Percentiles rank a stretch among this genome's conserved stretches.
These are phyloP conservation scores for Hanseniaspora osmophila DNA, from an alignment of 805 yeast species.

Conservation along the genomic window DNA sequence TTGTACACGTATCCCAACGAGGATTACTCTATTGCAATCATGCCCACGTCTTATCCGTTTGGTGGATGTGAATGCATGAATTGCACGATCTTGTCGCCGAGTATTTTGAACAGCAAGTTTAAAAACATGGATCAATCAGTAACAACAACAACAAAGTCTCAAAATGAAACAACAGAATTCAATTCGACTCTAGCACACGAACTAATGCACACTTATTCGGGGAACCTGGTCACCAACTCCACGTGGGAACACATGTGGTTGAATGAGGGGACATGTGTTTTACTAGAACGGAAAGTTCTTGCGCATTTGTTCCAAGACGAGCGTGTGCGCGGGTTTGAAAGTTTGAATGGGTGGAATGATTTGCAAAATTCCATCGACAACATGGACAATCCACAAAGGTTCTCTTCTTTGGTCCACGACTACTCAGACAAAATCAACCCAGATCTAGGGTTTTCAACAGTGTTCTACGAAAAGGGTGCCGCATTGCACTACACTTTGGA, in stretches of 20 bases:
- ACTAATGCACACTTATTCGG: constrained; percentile 86
- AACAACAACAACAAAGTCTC: too few species aligned
- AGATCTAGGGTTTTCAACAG: constrained; percentile 76
- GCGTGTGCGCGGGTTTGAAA: constrained; percentile 51
- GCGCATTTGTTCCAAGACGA: constrained; percentile 66
- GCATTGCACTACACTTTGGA: constrained; percentile 67
- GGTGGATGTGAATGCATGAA: constrained; percentile 96
- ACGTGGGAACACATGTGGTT: constrained; percentile 93
- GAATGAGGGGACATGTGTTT: constrained; percentile 94
- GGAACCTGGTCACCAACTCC: constrained; percentile 78
- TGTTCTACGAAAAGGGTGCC: constrained; percentile 86
- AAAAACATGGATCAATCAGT: too few species aligned
- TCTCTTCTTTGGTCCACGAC: constrained; percentile 54
- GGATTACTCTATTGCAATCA: constrained; percentile 63
- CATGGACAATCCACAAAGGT: constrained; percentile 43
- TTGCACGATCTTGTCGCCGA: constrained; percentile 82
- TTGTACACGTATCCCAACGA: constrained; percentile 76
- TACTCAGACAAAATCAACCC: constrained; percentile 63
- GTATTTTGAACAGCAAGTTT: constrained; percentile 66
- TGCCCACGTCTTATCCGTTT: constrained; percentile 68
- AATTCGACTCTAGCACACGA: constrained; percentile 64
- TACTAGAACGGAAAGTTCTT: constrained; percentile 70
- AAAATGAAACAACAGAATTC: constrained; percentile 4
- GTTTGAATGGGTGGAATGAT: constrained; percentile 82
- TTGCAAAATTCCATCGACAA: constrained; percentile 50